These are phyloP conservation scores for Stereum hirsutum DNA, from an alignment of 1,284 basidiomycete genomes.

Conservation along the genomic window DNA sequence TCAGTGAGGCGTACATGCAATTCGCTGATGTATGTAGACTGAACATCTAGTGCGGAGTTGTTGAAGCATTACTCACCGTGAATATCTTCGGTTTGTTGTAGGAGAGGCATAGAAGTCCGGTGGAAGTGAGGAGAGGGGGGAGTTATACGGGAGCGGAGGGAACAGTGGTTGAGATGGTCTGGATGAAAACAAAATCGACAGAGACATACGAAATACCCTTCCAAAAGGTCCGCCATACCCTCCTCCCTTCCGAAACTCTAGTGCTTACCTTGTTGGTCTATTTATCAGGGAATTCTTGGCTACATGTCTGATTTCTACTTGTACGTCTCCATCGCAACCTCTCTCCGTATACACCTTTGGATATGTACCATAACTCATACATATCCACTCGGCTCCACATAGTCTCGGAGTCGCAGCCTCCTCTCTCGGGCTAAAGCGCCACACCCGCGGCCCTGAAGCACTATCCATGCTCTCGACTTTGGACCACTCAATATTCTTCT, in stretches of 20 bases:
- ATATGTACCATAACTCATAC: constrained; percentile 5
- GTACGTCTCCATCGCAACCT: constrained; percentile 28
- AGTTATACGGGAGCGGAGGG: constrained; percentile 32
- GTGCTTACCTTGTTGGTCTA: neutral
- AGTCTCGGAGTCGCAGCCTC: constrained; percentile 62
- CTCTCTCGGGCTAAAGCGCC: constrained; percentile 55
- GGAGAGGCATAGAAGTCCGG: constrained; percentile 65
- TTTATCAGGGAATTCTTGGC: constrained; percentile 67
- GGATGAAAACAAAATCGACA: constrained; percentile 71
- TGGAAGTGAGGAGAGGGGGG: constrained; percentile 49
- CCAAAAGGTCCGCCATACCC: constrained; percentile 54
- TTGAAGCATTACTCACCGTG: constrained; percentile 1
- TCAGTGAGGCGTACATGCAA: constrained; percentile 22
- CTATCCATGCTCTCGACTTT: constrained; percentile 78
- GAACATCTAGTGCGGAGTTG: constrained; percentile 7
- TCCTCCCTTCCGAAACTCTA: neutral
- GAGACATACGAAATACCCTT: constrained; percentile 62
- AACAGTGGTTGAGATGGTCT: constrained; percentile 53
- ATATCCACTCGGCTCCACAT: constrained; percentile 1
- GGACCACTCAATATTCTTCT: constrained; percentile 83
- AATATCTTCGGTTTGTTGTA: constrained; percentile 18
- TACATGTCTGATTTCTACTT: constrained; percentile 84
- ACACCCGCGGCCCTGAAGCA: constrained; percentile 35
- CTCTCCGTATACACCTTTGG: neutral
- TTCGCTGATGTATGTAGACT: constrained; percentile 36